Evolutionary conservation across 2,329 filamentous ascomycete genomes (phyloP), one percentile per base, ranked within the genome.

Genomic region (Sporothrix variecibatus): DNA sequence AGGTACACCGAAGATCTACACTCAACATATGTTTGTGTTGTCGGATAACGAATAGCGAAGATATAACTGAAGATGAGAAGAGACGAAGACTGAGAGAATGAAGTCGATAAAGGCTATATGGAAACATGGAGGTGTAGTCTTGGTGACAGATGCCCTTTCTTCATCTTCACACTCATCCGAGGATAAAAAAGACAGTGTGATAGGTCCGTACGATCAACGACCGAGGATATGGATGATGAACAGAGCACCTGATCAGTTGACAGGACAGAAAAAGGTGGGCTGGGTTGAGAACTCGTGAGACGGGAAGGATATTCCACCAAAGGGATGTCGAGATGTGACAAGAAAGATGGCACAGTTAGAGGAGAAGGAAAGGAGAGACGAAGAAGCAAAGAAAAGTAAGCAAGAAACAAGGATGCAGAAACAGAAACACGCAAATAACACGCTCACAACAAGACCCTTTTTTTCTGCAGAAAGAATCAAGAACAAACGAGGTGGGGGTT

Each of bases 341-440:
- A 53, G 20, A 53, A 23, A n/a, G 1, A 53, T 1, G 49, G 20
- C 2, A 9, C 6, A 43, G 40, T 23, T 28, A 1, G 53, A 58
- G 23, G 23, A 58, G 53, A 31, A 15, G 23, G 46, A 49, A 31
- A 15, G 23, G 46, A 49, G 46, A 49, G 20, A 5, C 34, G 34
- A 34, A 49, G 46, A 51, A 51, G n/a, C 17, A 51, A 51, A 51
- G 49, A 15, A 23, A 51, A 5, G 5, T 3, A n/a, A 20, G 6
- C 1, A 51, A 20, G 20, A 51, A 51, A 5, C 6, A 51, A 5
- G 26, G 12, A 28, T 28, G 53, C 23, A 28, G 23, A 58, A 56
- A 56, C n/a, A 56, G n/a, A 56, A 58, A 58, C 53, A 58, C 53
- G 9, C 53, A n/a, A 58, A 58, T 12, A 58, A 28, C 53, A 58